Percentiles rank a stretch among this genome's conserved stretches.
phyloP scores from a whole-genome alignment of 495 filamentous ascomycete genomes.

The Aspergillus baeticus region DNA sequence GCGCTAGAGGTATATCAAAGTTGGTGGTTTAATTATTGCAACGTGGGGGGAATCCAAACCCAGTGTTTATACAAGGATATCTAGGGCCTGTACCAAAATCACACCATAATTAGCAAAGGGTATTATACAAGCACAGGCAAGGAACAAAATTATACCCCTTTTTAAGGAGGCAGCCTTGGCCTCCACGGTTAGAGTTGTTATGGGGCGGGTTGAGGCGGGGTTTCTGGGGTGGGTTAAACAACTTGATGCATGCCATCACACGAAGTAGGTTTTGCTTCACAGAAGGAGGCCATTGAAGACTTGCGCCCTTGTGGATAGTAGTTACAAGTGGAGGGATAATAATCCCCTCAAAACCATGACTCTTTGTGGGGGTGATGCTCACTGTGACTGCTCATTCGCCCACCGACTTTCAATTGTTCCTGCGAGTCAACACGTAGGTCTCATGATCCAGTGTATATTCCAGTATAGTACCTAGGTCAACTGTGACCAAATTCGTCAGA shows the following conservation, averaged over 20 bases:
- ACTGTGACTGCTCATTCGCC: neutral
- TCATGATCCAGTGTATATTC: too few relatives aligned
- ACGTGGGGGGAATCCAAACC: neutral
- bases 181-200: too few relatives aligned
- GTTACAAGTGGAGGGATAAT: too few relatives aligned
- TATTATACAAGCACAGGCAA: neutral
- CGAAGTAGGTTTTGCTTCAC: too few relatives aligned
- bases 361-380: too few relatives aligned
- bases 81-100: conserved; percentile 20
- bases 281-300: too few relatives aligned
- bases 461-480: too few relatives aligned
- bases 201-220: conserved; percentile 53
- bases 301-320: too few relatives aligned
- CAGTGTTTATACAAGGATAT: conserved; percentile 18
- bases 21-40: conserved; percentile 10
- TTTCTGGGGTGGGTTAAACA: conserved; percentile 28
- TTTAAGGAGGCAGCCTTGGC: conserved; percentile 38
- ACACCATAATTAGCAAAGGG: neutral
- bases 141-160: conserved; percentile 28
- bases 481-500: too few relatives aligned
- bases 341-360: too few relatives aligned
- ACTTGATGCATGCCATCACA: neutral
- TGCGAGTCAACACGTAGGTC: neutral
- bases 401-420: neutral
- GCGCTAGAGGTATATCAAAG: conserved; percentile 19